phyloP scores from a whole-genome alignment of 73 alveolate species.

The Paramecium biaurelia region DNA sequence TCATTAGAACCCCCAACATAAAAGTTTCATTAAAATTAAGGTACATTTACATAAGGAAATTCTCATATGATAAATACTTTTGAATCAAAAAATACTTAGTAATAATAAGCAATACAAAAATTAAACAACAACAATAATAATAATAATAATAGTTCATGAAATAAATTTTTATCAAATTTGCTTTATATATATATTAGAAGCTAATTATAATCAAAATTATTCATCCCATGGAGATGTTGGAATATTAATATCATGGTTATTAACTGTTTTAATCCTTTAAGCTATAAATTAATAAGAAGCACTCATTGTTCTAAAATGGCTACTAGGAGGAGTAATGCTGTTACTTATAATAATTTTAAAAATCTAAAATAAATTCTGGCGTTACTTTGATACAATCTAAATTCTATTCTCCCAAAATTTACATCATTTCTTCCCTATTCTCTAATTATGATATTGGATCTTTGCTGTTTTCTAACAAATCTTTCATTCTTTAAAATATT shows the following conservation, averaged over 20 bases:
- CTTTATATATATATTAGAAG: neutral
- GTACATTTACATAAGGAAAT: neutral
- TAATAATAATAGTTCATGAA: neutral
- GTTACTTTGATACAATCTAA: slow-evolving; percentile 50
- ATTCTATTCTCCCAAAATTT: slow-evolving; percentile 56
- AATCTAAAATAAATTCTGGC: neutral
- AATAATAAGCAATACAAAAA: neutral
- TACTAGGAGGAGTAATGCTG: slow-evolving; percentile 34
- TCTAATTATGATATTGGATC: slow-evolving; percentile 50
- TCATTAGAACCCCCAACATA: neutral
- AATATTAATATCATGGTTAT: neutral
- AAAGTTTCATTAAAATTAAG: neutral
- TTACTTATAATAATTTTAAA: slow-evolving; percentile 1
- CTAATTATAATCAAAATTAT: neutral
- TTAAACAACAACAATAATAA: neutral
- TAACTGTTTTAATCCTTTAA: slow-evolving; percentile 3
- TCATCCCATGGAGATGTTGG: slow-evolving; percentile 34
- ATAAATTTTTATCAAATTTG: neutral
- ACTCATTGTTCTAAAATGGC: slow-evolving; percentile 50
- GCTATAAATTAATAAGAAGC: neutral
- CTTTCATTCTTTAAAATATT: slow-evolving; percentile 42
- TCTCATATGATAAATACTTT: slow-evolving; percentile 7
- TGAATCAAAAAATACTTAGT: neutral
- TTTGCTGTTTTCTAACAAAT: slow-evolving; percentile 47
- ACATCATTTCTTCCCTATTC: neutral